Evolutionary conservation across 768 basidiomycete genomes (phyloP).

Genomic region (Dictyophora rubrovolvata): DNA sequence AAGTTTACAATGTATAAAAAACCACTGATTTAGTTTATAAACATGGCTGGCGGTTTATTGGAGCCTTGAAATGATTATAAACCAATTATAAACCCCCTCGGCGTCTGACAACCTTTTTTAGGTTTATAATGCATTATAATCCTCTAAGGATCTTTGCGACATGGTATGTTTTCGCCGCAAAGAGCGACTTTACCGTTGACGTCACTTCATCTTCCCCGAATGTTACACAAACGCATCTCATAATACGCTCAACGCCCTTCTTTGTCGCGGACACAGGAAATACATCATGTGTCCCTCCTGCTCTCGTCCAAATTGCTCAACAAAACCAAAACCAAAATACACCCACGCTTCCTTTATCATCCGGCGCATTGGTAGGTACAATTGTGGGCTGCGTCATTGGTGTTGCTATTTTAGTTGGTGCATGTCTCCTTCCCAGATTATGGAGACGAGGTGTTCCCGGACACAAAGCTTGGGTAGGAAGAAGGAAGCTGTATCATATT

Average conservation of each 20-base stretch:
- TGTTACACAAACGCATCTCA: slow-evolving; percentile 13
- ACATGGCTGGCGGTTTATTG: too few species aligned
- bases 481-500: slow-evolving; percentile 14
- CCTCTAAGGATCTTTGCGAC: too few species aligned
- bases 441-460: slow-evolving; percentile 13
- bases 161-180: slow-evolving; percentile 22
- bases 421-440: slow-evolving; percentile 17
- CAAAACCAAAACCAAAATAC: neutral
- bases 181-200: neutral
- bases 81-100: too few species aligned
- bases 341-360: slow-evolving; percentile 9
- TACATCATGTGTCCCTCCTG: slow-evolving; percentile 9
- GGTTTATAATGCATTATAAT: too few species aligned
- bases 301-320: slow-evolving; percentile 3
- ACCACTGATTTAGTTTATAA: too few species aligned
- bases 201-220: slow-evolving; percentile 11
- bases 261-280: slow-evolving; percentile 20
- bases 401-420: slow-evolving; percentile 16
- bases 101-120: too few species aligned
- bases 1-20: too few species aligned
- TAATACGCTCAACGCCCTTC: slow-evolving; percentile 19
- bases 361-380: slow-evolving; percentile 17
- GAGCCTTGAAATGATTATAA: too few species aligned
- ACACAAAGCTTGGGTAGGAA: slow-evolving; percentile 10
- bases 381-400: slow-evolving; percentile 19